phyloP scores from a whole-genome alignment of 352 stramenopile genomes.

The Phytophthora megakarya region DNA sequence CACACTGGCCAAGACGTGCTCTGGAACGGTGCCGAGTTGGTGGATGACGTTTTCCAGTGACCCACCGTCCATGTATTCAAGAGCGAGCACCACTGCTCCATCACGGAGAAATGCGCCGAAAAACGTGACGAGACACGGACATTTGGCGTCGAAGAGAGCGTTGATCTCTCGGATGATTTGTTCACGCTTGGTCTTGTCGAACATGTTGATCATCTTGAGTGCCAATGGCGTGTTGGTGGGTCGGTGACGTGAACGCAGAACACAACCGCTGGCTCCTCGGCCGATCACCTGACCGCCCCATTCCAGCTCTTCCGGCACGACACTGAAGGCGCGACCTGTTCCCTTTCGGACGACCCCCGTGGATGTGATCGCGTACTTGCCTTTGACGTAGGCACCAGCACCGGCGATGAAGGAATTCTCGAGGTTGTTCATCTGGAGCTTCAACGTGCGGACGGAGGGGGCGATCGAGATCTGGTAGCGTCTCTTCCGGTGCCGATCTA shows the following conservation, averaged over 20 bases:
- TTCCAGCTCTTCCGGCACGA: conserved; percentile 79
- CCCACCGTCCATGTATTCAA: conserved; percentile 95
- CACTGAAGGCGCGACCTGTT: conserved; percentile 79
- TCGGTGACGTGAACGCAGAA: conserved; percentile 67
- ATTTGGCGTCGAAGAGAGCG: conserved; percentile 84
- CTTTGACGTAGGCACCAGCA: conserved; percentile 78
- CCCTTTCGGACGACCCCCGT: conserved; percentile 82
- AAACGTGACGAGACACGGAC: conserved; percentile 88
- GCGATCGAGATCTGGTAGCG: conserved; percentile 39
- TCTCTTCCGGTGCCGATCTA: conserved; percentile 30
- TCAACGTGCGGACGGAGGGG: conserved; percentile 9
- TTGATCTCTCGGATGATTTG: conserved; percentile 92
- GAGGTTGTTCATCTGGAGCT: conserved; percentile 53
- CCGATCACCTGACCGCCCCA: conserved; percentile 79
- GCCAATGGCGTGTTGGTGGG: conserved; percentile 80
- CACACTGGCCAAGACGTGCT: conserved; percentile 89
- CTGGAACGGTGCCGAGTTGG: conserved; percentile 80
- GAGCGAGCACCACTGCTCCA: conserved; percentile 87
- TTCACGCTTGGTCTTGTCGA: conserved; percentile 82
- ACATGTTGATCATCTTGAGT: conserved; percentile 91
- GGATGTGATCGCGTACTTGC: conserved; percentile 79
- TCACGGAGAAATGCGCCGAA: conserved; percentile 91
- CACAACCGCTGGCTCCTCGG: conserved; percentile 68
- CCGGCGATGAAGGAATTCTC: conserved; percentile 81
- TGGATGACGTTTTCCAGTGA: conserved; percentile 90